Base-by-base conservation (phyloP, 805 yeast genomes). In the Saccharomycopsis sp. region DNA sequence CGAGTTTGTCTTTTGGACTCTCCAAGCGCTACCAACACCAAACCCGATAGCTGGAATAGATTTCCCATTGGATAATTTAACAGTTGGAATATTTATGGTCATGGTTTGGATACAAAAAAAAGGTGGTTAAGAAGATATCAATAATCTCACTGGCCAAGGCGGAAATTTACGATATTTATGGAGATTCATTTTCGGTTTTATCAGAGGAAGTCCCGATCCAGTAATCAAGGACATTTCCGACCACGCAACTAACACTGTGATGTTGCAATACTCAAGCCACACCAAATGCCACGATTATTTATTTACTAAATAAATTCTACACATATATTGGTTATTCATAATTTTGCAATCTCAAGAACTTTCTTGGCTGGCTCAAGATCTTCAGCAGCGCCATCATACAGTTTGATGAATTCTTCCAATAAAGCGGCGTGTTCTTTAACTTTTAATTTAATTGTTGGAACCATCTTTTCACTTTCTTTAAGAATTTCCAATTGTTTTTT, bases 1-100 rank as follows among this genome's bases (percentile, higher is more conserved):
- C 9, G 40, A 37, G 2, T 59, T 59, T 17, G 47, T 52, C 44
- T 65, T 67, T 53, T 38, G 65, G 50, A 63, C 54, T 32, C 68
- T 63, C 72, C 79, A 74, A 49, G 67, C 67, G 44, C 81, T 75
- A 16, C 83, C 83, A n/a, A 77, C 62, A 3, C 81, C 81, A 16
- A 68, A 67, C 20, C 74, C 79, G 21, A 74, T 51, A 21, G 61
- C 55, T 23, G 70, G 68, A 32, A 66, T 62, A 49, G 61, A 60
- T 45, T 61, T 59, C 1, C 69, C 70, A 54, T 68, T 68, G 45
- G 51, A 54, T 28, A 63, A 45, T 24, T 56, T 56, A 23, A 59
- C 44, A 8, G 9, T 31, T 14, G 35, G 35, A 31, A 31, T 20
- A 31, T 27, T 27, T 11, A 11, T 27, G 31, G 31, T n/a, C n/a